Percentiles rank a stretch among this genome's conserved stretches.
These are phyloP conservation scores for Boletus barrowsii DNA, from an alignment of 768 basidiomycete genomes.

Conservation along the genomic window DNA sequence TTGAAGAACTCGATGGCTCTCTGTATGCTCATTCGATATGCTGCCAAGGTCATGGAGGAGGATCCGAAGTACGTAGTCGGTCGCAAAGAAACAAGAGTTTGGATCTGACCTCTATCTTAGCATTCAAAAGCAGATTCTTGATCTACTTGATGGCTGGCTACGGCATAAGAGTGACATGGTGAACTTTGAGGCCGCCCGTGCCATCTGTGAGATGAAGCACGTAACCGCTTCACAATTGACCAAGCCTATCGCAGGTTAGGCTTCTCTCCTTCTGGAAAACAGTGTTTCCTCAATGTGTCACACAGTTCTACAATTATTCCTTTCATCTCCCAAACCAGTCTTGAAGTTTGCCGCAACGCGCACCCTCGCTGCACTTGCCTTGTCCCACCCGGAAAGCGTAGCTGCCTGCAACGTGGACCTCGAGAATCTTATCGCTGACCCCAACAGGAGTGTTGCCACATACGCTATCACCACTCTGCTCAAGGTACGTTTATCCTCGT, in stretches of 20 bases:
- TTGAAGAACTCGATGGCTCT: constrained; percentile 96
- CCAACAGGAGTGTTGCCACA: constrained; percentile 94
- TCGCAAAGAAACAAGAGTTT: background rate
- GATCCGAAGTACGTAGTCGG: constrained; percentile 83
- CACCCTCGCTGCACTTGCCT: constrained; percentile 85
- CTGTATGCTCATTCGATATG: constrained; percentile 97
- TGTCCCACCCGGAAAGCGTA: constrained; percentile 83
- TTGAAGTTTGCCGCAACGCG: constrained; percentile 98
- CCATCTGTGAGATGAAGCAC: constrained; percentile 93
- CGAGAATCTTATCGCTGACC: constrained; percentile 93
- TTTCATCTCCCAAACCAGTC: constrained; percentile 91
- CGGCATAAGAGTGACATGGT: constrained; percentile 99
- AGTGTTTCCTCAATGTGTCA: constrained; percentile 4
- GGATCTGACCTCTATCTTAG: constrained; percentile 38
- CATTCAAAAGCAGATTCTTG: constrained; percentile 88
- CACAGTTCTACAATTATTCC: constrained; percentile 89
- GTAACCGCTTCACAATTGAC: constrained; percentile 74
- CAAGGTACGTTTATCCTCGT: constrained; percentile 53
- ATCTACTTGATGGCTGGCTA: constrained; percentile 90
- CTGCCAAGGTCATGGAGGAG: constrained; percentile 98
- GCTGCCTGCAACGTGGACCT: constrained; percentile 94
- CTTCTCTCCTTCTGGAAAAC: background rate
- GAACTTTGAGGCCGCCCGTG: constrained; percentile 96
- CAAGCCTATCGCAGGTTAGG: constrained; percentile 83
- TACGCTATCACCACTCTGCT: constrained; percentile 98